phyloP scores from a whole-genome alignment of 2,329 filamentous ascomycete genomes.

The Fusarium heterosporum region DNA sequence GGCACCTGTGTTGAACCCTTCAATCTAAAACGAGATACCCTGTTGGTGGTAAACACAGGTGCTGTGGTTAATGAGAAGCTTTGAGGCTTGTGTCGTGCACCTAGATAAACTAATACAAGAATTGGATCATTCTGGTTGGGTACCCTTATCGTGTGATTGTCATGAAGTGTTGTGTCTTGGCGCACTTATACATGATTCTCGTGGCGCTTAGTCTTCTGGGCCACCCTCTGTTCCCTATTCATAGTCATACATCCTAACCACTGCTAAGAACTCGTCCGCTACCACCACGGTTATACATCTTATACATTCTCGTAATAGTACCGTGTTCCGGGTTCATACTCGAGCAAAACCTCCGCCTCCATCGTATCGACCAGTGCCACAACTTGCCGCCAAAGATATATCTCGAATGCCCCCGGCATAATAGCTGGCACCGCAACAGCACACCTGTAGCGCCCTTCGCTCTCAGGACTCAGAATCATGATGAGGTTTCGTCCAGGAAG shows the following conservation, averaged over 20 bases:
- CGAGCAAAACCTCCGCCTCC: slow-evolving; percentile 56
- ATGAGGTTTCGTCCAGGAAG: slow-evolving; percentile 46
- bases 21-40: slow-evolving; percentile 41
- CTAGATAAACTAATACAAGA: slow-evolving; percentile 25
- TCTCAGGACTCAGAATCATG: slow-evolving; percentile 50
- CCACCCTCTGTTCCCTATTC: no score
- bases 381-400: slow-evolving; percentile 55
- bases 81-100: slow-evolving; percentile 6
- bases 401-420: slow-evolving; percentile 53
- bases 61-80: slow-evolving; percentile 17
- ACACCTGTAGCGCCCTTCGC: slow-evolving; percentile 51
- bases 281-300: neutral
- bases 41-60: slow-evolving; percentile 7
- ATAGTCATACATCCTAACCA: neutral
- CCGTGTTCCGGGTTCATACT: slow-evolving; percentile 58
- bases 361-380: slow-evolving; percentile 52
- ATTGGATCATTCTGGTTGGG: neutral
- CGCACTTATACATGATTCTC: neutral
- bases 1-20: neutral
- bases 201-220: no score
- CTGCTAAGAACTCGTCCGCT: neutral
- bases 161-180: slow-evolving; percentile 1
- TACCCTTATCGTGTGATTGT: neutral
- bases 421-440: slow-evolving; percentile 52
- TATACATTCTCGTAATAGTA: slow-evolving; percentile 54